Conservation (phyloP, 2,329 filamentous ascomycete species). For the Colletotrichum tabaci region DNA sequence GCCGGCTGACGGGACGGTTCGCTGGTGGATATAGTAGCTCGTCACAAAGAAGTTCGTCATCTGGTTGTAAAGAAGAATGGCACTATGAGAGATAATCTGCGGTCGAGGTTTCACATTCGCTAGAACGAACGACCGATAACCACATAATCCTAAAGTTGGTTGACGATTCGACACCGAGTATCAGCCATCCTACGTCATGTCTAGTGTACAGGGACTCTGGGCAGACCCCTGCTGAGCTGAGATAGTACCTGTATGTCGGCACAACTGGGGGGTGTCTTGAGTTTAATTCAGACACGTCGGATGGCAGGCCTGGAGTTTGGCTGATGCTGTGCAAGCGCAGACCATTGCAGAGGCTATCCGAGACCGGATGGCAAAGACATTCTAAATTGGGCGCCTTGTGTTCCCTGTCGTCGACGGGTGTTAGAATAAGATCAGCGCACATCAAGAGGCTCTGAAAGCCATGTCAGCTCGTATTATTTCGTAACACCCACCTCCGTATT, state of each 20-base stretch:
- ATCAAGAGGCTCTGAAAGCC: not conserved
- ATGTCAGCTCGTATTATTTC: constrained; percentile 7
- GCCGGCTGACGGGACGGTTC: constrained; percentile 7
- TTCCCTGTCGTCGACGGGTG: constrained; percentile 14
- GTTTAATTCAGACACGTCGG: not conserved
- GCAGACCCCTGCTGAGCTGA: constrained; percentile 21
- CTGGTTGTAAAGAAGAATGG: not conserved
- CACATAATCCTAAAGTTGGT: not conserved
- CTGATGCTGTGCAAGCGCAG: not conserved
- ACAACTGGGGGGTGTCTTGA: not conserved
- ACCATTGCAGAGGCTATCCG: not conserved
- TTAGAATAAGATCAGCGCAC: constrained; percentile 26
- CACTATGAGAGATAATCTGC: not conserved
- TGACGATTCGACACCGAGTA: not conserved
- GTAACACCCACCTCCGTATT: not conserved
- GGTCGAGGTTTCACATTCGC: not conserved
- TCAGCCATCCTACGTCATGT: constrained; percentile 31
- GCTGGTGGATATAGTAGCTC: constrained; percentile 11
- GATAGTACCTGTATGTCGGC: constrained; percentile 8
- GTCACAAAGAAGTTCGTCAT: constrained; percentile 29
- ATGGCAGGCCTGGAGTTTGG: constrained; percentile 7
- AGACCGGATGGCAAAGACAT: constrained; percentile 12
- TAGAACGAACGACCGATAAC: not conserved
- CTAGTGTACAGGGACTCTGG: constrained; percentile 5
- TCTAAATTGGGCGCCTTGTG: not conserved